Evolutionary conservation across 345 rosid species (phyloP), one percentile per base, ranked within the genome.

Genomic region (Eucalyptus cloeziana): DNA sequence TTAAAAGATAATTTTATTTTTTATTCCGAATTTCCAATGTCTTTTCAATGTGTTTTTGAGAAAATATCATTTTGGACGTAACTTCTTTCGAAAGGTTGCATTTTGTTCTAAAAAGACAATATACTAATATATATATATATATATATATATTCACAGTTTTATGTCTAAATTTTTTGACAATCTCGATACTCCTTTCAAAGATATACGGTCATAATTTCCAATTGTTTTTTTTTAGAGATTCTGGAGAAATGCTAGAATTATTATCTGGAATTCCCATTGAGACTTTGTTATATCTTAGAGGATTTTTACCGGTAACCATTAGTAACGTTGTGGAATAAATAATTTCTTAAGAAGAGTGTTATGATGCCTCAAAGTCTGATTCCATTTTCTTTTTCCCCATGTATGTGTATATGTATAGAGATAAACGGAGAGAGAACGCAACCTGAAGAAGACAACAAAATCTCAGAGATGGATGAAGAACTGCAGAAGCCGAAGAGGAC

Each of bases 261-360:
- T 52, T 52, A 19, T 52, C 0, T 0, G 2, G 10, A 52, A 52
- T 52, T 52, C 56, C 19, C 1, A 52, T 52, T 52, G 0, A 52
- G 10, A 52, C 0, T 52, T 52, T 19, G 24, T 52, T 52, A 52
- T 52, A 52, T 52, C 1, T 52, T 52, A 4, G 0, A 52, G 56
- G 0, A 52, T 7, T 52, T 52, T 19, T 52, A 52, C 1, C 0
- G 7, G 1, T 17, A 52, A 52, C 0, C 56, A 52, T 52, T 52
- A 52, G 9, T 4, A 52, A 52, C 0, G 24, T 17, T 51, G 22
- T 17, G 0, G 24, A 51, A 17, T 52, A 52, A 52, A 52, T 52
- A 51, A 51, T 52, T 17, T 52, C 22, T 52, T 52, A 17, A 52
- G 56, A 9, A 52, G 9, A 52, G 1, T 52, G 0, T 17, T 52